phyloP scores from a whole-genome alignment of 441 rosid genomes.

The Adansonia rubrostipa region DNA sequence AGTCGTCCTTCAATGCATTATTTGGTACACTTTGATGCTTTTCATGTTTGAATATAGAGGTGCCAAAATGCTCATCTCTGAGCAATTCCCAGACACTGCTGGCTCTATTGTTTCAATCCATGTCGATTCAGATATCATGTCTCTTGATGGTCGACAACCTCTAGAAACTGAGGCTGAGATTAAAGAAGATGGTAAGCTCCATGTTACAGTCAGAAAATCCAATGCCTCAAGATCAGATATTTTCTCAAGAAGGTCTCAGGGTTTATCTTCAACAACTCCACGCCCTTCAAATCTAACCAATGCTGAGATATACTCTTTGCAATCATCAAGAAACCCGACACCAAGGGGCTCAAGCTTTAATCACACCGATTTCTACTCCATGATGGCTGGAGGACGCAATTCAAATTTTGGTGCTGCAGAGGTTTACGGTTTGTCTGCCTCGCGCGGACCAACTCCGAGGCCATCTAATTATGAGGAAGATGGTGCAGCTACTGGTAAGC shows the following conservation, averaged over 20 bases:
- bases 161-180: constrained; percentile 90
- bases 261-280: constrained; percentile 64
- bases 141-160: constrained; percentile 88
- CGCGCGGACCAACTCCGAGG: constrained; percentile 85
- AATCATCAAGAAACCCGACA: constrained; percentile 87
- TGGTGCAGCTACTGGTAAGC: constrained; percentile 37
- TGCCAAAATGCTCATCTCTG: constrained; percentile 76
- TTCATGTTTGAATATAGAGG: constrained; percentile 77
- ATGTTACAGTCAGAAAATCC: constrained; percentile 81
- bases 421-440: constrained; percentile 61
- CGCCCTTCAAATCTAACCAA: constrained; percentile 73
- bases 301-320: constrained; percentile 94
- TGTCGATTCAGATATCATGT: constrained; percentile 93
- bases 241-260: constrained; percentile 61
- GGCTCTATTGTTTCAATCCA: constrained; percentile 91
- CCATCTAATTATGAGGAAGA: constrained; percentile 85
- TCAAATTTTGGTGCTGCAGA: constrained; percentile 81
- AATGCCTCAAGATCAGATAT: constrained; percentile 87
- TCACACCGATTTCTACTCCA: constrained; percentile 87
- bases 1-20: constrained; percentile 76
- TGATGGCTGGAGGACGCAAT: constrained; percentile 78
- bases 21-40: constrained; percentile 78
- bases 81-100: constrained; percentile 94
- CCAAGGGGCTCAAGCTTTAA: constrained; percentile 97
- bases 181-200: constrained; percentile 90